Percentiles rank a stretch among this genome's conserved stretches.
These are phyloP conservation scores for Acanthamoeba rhysodes DNA, from an alignment of 208 protist genomes.

Conservation along the genomic window DNA sequence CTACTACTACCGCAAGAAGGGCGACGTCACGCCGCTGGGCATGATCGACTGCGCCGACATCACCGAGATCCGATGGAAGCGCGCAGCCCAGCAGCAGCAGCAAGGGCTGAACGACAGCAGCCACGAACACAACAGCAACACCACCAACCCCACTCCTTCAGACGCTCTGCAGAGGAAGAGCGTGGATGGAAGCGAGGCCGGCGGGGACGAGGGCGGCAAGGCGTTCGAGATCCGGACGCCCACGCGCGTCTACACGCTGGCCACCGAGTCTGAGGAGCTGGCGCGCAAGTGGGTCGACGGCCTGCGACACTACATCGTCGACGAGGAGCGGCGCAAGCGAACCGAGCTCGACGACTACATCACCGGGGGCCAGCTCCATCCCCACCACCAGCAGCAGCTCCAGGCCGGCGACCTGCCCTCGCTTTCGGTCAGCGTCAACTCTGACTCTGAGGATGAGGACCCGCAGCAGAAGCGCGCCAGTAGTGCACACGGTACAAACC, in stretches of 20 bases:
- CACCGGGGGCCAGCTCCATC: not conserved
- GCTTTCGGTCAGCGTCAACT: not conserved
- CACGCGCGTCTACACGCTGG: slow-evolving; percentile 54
- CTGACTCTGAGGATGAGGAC: slow-evolving; percentile 14
- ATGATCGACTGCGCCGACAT: slow-evolving; percentile 64
- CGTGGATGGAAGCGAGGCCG: not conserved
- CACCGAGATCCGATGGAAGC: slow-evolving; percentile 15
- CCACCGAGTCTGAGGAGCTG: slow-evolving; percentile 23
- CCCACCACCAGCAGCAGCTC: not conserved
- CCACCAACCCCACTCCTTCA: not conserved
- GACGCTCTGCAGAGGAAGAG: not conserved
- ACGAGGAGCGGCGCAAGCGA: slow-evolving; percentile 11
- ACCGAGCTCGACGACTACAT: slow-evolving; percentile 9
- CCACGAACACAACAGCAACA: not conserved
- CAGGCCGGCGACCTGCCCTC: not conserved
- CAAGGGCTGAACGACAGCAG: not conserved
- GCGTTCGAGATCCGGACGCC: slow-evolving; percentile 52
- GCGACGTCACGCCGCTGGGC: slow-evolving; percentile 53
- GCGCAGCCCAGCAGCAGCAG: not conserved
- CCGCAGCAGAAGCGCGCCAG: not conserved
- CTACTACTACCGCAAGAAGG: slow-evolving; percentile 74
- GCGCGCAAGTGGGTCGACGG: slow-evolving; percentile 50
- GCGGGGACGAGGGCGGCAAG: not conserved
- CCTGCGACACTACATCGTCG: slow-evolving; percentile 15
- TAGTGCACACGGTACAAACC: too few relatives aligned